These are phyloP conservation scores for Chytriomyces sp. DNA, from an alignment of 192 early-diverging fungal genomes.

Conservation along the genomic window DNA sequence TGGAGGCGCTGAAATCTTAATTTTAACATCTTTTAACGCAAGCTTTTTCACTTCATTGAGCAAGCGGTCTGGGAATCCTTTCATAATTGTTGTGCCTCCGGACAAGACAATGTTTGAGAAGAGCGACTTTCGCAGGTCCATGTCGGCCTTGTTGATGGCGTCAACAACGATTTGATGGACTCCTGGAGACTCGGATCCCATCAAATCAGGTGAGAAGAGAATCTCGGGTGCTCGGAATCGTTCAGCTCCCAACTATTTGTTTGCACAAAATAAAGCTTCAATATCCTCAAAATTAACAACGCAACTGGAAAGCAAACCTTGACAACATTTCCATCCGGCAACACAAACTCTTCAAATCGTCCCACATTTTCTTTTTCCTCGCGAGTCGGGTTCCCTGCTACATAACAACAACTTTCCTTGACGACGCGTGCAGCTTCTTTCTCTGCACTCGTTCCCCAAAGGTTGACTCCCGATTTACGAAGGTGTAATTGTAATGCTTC, in stretches of 20 bases:
- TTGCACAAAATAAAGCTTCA: background rate
- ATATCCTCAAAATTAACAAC: too few species aligned
- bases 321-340: constrained; percentile 83
- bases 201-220: constrained; percentile 91
- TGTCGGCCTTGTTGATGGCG: constrained; percentile 90
- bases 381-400: constrained; percentile 85
- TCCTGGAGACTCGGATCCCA: constrained; percentile 91
- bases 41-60: constrained; percentile 88
- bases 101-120: constrained; percentile 92
- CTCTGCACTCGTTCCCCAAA: constrained; percentile 88
- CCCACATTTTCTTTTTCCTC: constrained; percentile 89
- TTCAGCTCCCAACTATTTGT: constrained; percentile 78
- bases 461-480: constrained; percentile 84
- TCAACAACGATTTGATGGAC: constrained; percentile 93
- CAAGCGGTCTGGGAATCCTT: constrained; percentile 92
- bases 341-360: constrained; percentile 77
- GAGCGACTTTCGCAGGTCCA: constrained; percentile 88
- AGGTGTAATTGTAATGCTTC: constrained; percentile 90
- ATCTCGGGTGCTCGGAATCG: constrained; percentile 95
- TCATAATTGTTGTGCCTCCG: constrained; percentile 92
- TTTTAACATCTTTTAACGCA: constrained; percentile 92
- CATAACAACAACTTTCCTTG: constrained; percentile 95
- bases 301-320: constrained; percentile 57
- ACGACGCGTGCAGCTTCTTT: constrained; percentile 93
- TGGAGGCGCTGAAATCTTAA: constrained; percentile 90